phyloP scores from a whole-genome alignment of 108 stramenopile genomes.

The Cyclostephanos invisitatus region DNA sequence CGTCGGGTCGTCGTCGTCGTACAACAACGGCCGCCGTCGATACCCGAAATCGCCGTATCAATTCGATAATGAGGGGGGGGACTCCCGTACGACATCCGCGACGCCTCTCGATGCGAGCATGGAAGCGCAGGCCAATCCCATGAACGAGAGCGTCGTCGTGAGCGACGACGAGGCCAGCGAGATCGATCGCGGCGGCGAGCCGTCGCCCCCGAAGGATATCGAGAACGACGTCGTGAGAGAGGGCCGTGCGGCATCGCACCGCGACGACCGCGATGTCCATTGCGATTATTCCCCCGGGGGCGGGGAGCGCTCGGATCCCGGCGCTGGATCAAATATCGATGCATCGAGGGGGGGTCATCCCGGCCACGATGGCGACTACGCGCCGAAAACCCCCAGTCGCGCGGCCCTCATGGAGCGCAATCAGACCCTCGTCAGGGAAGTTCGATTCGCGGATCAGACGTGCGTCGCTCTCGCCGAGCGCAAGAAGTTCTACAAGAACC shows the following conservation, averaged over 20 bases:
- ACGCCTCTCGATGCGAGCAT: constrained; percentile 1
- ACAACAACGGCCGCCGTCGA: neutral
- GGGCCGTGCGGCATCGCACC: neutral
- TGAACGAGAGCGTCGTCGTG: constrained; percentile 46
- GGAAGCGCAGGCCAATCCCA: constrained; percentile 8
- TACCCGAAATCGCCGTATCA: neutral
- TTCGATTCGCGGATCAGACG: constrained; percentile 85
- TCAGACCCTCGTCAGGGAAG: constrained; percentile 79
- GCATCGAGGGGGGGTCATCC: neutral
- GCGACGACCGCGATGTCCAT: neutral
- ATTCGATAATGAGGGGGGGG: neutral
- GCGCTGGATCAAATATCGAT: neutral
- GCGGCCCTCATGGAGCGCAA: constrained; percentile 67
- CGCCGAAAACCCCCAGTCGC: constrained; percentile 19
- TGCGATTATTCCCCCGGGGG: neutral
- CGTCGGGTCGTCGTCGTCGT: neutral
- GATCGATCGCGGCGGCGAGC: neutral
- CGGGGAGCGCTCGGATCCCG: neutral
- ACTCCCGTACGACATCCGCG: neutral
- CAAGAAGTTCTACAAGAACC: constrained; percentile 34
- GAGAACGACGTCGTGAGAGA: neutral
- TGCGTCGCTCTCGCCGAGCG: constrained; percentile 74
- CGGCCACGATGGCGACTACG: neutral
- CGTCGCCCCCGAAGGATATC: constrained; percentile 7
- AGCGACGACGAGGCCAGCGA: constrained; percentile 43